Evolutionary conservation across 345 rosid species (phyloP).

Genomic region (Cochlearia excelsa): DNA sequence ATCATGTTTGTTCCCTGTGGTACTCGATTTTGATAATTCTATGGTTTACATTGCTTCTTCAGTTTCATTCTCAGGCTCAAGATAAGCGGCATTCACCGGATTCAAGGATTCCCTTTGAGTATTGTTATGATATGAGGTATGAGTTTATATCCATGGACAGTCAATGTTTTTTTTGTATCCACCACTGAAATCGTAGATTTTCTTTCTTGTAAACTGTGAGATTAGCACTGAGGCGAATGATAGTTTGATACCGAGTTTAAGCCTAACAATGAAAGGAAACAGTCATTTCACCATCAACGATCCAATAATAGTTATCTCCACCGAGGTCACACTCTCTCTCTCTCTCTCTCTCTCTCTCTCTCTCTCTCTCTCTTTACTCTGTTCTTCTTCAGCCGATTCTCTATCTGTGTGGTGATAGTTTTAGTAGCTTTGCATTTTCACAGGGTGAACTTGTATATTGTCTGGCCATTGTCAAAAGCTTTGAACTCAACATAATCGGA

Average conservation of each 20-base stretch:
- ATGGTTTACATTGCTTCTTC: conserved; percentile 30
- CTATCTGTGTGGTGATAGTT: background rate
- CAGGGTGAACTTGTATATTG: conserved; percentile 67
- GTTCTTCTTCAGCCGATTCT: background rate
- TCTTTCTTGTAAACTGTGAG: conserved; percentile 25
- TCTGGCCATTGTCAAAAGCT: conserved; percentile 67
- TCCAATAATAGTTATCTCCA: conserved; percentile 67
- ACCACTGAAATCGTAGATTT: conserved; percentile 7
- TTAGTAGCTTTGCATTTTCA: conserved; percentile 16
- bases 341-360: conserved; percentile 9
- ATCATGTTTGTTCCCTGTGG: background rate
- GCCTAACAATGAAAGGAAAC: conserved; percentile 71
- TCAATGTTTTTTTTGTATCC: background rate
- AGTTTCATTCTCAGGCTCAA: conserved; percentile 72
- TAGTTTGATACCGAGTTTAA: conserved; percentile 64
- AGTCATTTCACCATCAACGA: conserved; percentile 56
- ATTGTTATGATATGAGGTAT: conserved; percentile 80
- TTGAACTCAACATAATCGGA: conserved; percentile 69
- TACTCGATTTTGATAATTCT: conserved; percentile 9
- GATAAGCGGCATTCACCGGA: conserved; percentile 60
- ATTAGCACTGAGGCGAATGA: conserved; percentile 60
- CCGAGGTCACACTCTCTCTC: conserved; percentile 41
- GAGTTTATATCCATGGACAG: conserved; percentile 12
- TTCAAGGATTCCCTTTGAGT: conserved; percentile 73
- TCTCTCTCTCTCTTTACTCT: too few species aligned